Base-by-base conservation (phyloP, 2,329 filamentous ascomycete species). In the Ophiostoma sp. region DNA sequence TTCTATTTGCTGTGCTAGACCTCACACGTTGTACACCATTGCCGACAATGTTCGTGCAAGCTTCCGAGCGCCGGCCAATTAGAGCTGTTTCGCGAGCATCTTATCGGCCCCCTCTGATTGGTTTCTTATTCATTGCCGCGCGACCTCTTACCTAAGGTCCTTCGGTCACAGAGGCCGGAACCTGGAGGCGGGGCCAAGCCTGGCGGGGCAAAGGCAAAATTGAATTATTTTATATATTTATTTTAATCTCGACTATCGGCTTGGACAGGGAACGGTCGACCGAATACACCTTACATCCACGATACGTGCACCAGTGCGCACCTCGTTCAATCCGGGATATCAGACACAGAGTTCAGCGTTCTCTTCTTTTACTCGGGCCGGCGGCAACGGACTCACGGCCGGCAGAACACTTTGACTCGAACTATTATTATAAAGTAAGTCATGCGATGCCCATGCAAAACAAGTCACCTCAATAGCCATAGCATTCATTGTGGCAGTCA, bases 61-160 rank as follows among this genome's bases (percentile, higher is more conserved):
- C 23, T 39, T 62, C 57, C 31, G 31, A 60, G 10, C 4, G 5
- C 36, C 48, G 27, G 57, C 72, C 72, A 73, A 74, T 73, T 35
- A 71, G 27, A 69, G 44, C 44, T 39, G 15, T 3, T n/a, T 27
- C 27, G 39, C 70, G 68, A 44, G 10, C 8, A 27, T 68, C 72
- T 74, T 74, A 74, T 74, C 73, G 69, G 68, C 31, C 39, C 10
- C 3, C n/a, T 13, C 1, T 66, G 4, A 72, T 74, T 74, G 73
- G 73, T 52, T 1, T 3, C 67, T 72, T 73, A 72, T 65, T 68
- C 67, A 71, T 68, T 67, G 41, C 69, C 31, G 57, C 60, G 33
- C 35, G 60, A 62, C 39, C 64, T 74, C 66, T 73, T 74, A 73
- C 73, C 64, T 72, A 71, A 71, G 67, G 62, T 33, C 41, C 54